A percentile compares a stretch with the other conserved stretches of the same genome.
These are phyloP conservation scores for Actinomortierella wolfii DNA, from an alignment of 371 early-diverging fungal genomes.

Conservation along the genomic window DNA sequence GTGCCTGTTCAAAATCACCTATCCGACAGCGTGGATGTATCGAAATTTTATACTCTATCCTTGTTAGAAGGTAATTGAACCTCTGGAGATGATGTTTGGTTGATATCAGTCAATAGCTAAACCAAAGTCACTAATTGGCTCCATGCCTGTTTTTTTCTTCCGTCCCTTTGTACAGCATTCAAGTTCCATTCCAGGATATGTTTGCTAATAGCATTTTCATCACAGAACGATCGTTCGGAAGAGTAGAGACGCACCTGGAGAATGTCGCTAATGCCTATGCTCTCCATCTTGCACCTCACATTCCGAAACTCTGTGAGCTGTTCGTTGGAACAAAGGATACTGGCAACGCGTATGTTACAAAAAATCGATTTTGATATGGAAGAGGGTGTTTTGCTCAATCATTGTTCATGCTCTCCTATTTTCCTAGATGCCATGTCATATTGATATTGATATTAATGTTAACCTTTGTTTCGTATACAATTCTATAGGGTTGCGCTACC, in stretches of 20 bases:
- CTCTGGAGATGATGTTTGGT: not conserved
- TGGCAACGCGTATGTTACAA: slow-evolving; percentile 23
- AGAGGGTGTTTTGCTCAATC: too few relatives aligned
- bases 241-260: slow-evolving; percentile 36
- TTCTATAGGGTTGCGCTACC: slow-evolving; percentile 20
- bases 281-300: slow-evolving; percentile 18
- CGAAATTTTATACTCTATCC: slow-evolving; percentile 42
- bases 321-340: slow-evolving; percentile 23
- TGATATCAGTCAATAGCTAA: not conserved
- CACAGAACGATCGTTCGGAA: slow-evolving; percentile 19
- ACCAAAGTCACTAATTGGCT: not conserved
- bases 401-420: too few relatives aligned
- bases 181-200: slow-evolving; percentile 44
- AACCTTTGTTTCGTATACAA: not conserved
- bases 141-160: not conserved
- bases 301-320: slow-evolving; percentile 26
- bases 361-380: too few relatives aligned
- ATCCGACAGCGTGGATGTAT: slow-evolving; percentile 26
- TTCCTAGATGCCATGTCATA: too few relatives aligned
- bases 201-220: slow-evolving; percentile 28
- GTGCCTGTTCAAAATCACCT: slow-evolving; percentile 14
- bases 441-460: not conserved
- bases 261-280: slow-evolving; percentile 22
- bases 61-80: slow-evolving; percentile 32
- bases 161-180: slow-evolving; percentile 19